These are phyloP conservation scores for Prunus mira DNA, from an alignment of 306 rosid species.

Conservation along the genomic window DNA sequence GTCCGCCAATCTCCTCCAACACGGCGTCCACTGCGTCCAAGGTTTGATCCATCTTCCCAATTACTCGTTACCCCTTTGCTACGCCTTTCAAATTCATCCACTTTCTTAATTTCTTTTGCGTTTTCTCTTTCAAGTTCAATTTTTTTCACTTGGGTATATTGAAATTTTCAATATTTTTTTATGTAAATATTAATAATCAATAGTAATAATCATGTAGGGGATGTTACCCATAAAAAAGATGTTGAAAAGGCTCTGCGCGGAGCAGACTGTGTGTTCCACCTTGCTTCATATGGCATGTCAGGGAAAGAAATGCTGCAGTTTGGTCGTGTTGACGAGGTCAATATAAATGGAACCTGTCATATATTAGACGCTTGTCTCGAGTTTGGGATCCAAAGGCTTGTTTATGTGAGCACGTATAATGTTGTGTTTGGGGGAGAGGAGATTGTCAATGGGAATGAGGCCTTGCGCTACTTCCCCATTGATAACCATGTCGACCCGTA, in stretches of 20 bases:
- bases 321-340: conserved; percentile 70
- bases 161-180: not conserved
- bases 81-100: not conserved
- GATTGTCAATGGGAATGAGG: conserved; percentile 72
- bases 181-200: not conserved
- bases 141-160: not conserved
- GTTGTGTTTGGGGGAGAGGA: conserved; percentile 80
- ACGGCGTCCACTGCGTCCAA: conserved; percentile 61
- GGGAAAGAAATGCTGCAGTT: conserved; percentile 93
- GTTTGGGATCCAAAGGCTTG: conserved; percentile 59
- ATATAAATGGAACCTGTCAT: conserved; percentile 80
- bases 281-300: conserved; percentile 83
- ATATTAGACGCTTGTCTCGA: conserved; percentile 73
- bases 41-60: conserved; percentile 31
- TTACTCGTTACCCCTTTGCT: not conserved
- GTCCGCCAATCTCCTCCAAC: conserved; percentile 41
- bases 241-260: conserved; percentile 70
- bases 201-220: conserved; percentile 38
- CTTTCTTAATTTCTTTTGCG: not conserved
- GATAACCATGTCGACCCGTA: conserved; percentile 74
- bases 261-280: conserved; percentile 81
- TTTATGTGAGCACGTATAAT: conserved; percentile 81
- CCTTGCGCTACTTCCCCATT: conserved; percentile 70
- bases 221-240: conserved; percentile 56
- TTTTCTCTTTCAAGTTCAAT: not conserved